Evolutionary conservation across 805 yeast species (phyloP).

Genomic region (Candida maltosa): DNA sequence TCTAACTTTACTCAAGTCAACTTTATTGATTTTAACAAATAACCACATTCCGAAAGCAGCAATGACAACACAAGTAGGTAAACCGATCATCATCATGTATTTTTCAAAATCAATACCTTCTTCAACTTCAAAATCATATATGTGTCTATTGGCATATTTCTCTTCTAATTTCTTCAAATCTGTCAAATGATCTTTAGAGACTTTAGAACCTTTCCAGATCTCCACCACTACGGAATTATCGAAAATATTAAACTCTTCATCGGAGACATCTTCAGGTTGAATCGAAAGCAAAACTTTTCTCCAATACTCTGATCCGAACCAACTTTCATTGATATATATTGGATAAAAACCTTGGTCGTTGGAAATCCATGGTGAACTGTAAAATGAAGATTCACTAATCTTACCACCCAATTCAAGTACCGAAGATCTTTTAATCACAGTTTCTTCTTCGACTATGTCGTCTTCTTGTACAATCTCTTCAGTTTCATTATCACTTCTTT

Average conservation of each 20-base stretch:
- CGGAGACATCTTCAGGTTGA: constrained; percentile 66
- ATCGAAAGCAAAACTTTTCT: constrained; percentile 62
- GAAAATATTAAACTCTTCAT: constrained; percentile 61
- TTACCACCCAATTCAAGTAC: constrained; percentile 38
- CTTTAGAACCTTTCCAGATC: constrained; percentile 50
- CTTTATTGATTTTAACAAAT: constrained; percentile 54
- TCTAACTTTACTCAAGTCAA: constrained; percentile 40
- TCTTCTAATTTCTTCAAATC: constrained; percentile 41
- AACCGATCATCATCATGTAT: constrained; percentile 61
- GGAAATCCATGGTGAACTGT: constrained; percentile 66
- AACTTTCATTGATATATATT: constrained; percentile 55
- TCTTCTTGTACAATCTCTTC: not conserved
- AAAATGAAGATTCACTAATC: constrained; percentile 46
- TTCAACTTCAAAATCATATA: constrained; percentile 28
- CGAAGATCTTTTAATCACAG: constrained; percentile 23
- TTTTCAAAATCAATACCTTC: constrained; percentile 52
- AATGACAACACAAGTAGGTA: constrained; percentile 64
- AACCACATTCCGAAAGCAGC: constrained; percentile 63
- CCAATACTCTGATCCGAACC: constrained; percentile 55
- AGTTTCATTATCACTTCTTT: constrained; percentile 18
- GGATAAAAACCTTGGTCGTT: constrained; percentile 63
- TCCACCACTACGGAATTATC: constrained; percentile 41
- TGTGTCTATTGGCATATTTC: constrained; percentile 16
- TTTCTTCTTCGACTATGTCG: not conserved
- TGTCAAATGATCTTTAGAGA: constrained; percentile 44